Base-by-base conservation (phyloP, 805 yeast genomes). In the Isabelozyma gotoi region DNA sequence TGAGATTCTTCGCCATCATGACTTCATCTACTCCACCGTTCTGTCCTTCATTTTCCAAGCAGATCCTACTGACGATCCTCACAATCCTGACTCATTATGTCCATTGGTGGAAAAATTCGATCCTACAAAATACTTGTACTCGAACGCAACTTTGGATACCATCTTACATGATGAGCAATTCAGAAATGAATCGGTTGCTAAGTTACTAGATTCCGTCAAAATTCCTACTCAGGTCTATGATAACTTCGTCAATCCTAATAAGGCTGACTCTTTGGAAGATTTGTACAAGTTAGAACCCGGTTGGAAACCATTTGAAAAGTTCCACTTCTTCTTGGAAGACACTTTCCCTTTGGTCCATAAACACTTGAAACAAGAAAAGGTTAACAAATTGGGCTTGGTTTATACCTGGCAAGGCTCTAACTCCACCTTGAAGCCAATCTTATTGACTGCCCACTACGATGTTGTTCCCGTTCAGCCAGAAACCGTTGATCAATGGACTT, bases 371-470 rank as follows among this genome's bases (percentile, higher is more conserved):
- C 67, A 82, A n/a, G 80, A 76, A 44, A 69, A 64, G 19, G 77
- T 85, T 44, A 85, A 85, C 60, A 71, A 78, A 6, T 78, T 80
- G 49, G 88, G 87, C 2, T 65, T 87, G 40, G 70, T 87, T 1
- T 76, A 67, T 58, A 81, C 85, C 15, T 78, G 88, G 77, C 55
- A 72, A 45, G 94, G 95, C 7, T 32, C 61, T 1, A 50, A 58
- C 24, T 29, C 47, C 11, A 60, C 72, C 14, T 89, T 85, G 12
- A 82, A 84, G 59, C 95, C 96, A 11, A 49, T 82, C 20, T 53
- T 88, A 61, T 67, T 85, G 39, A 78, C 82, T 58, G 91, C 91
- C 0, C 95, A 87, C 58, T 84, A 79, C 61, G 95, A 87, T 55
- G 88, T 84, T 4, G 96, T 88, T 17, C 95, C 96, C 1, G 84